Evolutionary conservation across 805 yeast genomes (phyloP).

Genomic region (Candida ascalaphidarum): DNA sequence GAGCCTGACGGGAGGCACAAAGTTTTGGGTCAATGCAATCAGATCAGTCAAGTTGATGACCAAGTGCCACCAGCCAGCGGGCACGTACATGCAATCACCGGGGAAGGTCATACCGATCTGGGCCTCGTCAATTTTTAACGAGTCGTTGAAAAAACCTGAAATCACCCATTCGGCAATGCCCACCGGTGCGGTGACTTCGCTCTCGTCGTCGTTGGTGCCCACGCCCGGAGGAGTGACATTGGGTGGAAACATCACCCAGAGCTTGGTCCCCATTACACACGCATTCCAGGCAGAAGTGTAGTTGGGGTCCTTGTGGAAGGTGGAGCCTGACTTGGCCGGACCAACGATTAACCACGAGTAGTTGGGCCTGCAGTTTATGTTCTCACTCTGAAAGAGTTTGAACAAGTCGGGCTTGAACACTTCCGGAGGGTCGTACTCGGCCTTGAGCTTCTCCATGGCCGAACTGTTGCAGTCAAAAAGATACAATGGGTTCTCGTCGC

Average conservation of each 20-base stretch:
- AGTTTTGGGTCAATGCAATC: slow-evolving; percentile 86
- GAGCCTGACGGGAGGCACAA: slow-evolving; percentile 62
- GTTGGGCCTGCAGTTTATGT: slow-evolving; percentile 60
- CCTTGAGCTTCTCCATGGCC: slow-evolving; percentile 51
- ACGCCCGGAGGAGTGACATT: slow-evolving; percentile 77
- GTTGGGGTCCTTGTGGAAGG: slow-evolving; percentile 92
- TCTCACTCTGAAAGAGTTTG: slow-evolving; percentile 33
- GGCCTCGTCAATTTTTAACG: slow-evolving; percentile 47
- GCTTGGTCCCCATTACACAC: slow-evolving; percentile 60
- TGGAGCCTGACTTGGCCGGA: slow-evolving; percentile 73
- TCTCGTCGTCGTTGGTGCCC: slow-evolving; percentile 62
- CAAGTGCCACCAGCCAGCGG: slow-evolving; percentile 97
- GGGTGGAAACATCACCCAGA: slow-evolving; percentile 90
- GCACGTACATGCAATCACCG: slow-evolving; percentile 83
- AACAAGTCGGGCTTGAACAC: slow-evolving; percentile 56
- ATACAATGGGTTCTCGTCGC: slow-evolving; percentile 80
- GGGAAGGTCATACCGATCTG: slow-evolving; percentile 67
- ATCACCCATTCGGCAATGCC: slow-evolving; percentile 90
- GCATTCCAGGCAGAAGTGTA: slow-evolving; percentile 89
- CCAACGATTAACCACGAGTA: slow-evolving; percentile 91
- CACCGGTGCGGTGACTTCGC: slow-evolving; percentile 88
- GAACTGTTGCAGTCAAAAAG: slow-evolving; percentile 71
- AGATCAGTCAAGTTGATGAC: slow-evolving; percentile 79
- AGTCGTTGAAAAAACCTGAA: slow-evolving; percentile 71
- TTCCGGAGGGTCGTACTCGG: slow-evolving; percentile 47